Conservation (phyloP, 257 asterid species). For the Perilla frutescens region DNA sequence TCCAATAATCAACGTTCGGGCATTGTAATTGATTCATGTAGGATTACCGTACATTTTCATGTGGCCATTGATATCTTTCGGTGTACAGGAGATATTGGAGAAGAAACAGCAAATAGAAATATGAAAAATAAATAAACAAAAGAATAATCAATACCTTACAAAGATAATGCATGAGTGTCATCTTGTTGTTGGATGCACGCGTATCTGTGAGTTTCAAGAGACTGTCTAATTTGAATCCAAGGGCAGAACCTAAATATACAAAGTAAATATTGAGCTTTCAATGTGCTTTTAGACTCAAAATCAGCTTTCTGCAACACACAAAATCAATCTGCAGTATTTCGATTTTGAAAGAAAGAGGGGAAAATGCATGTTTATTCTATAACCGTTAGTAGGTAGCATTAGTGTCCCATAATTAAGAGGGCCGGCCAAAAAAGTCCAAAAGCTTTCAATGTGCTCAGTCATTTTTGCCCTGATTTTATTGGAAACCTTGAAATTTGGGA, state of each 20-base stretch:
- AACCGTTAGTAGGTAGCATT: not conserved
- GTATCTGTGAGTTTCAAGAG: slow-evolving; percentile 96
- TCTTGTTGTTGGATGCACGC: slow-evolving; percentile 90
- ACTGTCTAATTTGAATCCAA: slow-evolving; percentile 99
- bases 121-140: not conserved
- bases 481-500: not conserved
- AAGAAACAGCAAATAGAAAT: slow-evolving; percentile 10
- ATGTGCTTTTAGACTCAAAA: slow-evolving; percentile 23
- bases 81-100: slow-evolving; percentile 13
- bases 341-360: not conserved
- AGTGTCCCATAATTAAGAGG: not conserved
- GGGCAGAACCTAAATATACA: slow-evolving; percentile 74
- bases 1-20: slow-evolving; percentile 5
- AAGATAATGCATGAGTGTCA: slow-evolving; percentile 99
- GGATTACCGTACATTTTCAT: not conserved
- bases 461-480: not conserved
- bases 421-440: not conserved
- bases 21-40: not conserved
- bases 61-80: slow-evolving; percentile 14
- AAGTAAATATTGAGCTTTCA: slow-evolving; percentile 27
- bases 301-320: slow-evolving; percentile 29
- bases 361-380: not conserved
- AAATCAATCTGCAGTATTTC: slow-evolving; percentile 21
- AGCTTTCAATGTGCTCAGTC: not conserved
- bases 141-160: slow-evolving; percentile 73